phyloP scores from a whole-genome alignment of 306 rosid genomes.

The Vigna angularis region DNA sequence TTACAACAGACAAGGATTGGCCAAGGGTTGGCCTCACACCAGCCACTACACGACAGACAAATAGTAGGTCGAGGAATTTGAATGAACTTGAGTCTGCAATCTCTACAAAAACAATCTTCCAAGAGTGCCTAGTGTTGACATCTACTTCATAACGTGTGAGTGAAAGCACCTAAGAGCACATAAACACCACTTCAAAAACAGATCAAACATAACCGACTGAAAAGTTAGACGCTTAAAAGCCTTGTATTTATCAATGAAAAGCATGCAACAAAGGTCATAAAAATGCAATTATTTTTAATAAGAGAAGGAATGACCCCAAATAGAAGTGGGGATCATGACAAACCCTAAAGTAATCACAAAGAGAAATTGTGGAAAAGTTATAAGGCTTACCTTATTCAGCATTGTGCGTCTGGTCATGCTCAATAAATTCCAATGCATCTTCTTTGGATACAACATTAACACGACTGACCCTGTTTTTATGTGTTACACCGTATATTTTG shows the following conservation, averaged over 20 bases:
- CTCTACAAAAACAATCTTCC: background rate
- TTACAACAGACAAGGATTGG: background rate
- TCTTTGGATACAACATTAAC: constrained; percentile 80
- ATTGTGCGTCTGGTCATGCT: constrained; percentile 91
- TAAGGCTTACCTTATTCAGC: constrained; percentile 63
- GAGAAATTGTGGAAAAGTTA: background rate
- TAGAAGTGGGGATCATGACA: background rate
- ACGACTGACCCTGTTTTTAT: constrained; percentile 90
- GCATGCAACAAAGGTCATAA: background rate
- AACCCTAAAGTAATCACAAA: constrained; percentile 1
- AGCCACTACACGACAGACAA: background rate
- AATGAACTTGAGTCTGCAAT: constrained; percentile 26
- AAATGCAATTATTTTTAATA: background rate
- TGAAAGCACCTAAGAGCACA: constrained; percentile 28
- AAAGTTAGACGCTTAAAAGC: background rate
- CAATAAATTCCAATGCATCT: constrained; percentile 82
- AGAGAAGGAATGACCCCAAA: background rate
- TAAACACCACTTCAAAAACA: constrained; percentile 1
- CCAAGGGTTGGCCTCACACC: too few species aligned
- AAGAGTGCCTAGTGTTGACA: constrained; percentile 1
- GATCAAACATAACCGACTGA: background rate
- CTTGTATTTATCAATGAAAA: background rate
- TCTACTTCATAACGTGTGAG: background rate
- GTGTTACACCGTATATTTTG: constrained; percentile 89
- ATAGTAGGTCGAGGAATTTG: constrained; percentile 17